A percentile compares a stretch with the other conserved stretches of the same genome.
These are phyloP conservation scores for Fusarium sarcochroum DNA, from an alignment of 2,329 filamentous ascomycete species.

Conservation along the genomic window DNA sequence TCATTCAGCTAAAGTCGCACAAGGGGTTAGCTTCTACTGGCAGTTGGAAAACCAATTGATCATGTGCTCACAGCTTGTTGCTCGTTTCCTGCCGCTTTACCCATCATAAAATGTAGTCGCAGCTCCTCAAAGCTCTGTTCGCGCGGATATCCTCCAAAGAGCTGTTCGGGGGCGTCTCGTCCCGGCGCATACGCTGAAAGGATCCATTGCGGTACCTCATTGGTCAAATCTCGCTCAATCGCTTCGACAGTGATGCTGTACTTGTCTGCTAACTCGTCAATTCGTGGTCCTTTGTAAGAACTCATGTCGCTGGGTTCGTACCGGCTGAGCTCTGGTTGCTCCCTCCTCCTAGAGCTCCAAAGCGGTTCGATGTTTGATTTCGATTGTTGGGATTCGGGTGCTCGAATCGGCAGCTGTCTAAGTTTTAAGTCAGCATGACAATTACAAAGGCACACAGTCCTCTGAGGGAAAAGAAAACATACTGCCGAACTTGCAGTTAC, in stretches of 20 bases:
- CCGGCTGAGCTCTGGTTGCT: conserved; percentile 40
- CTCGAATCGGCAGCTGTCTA: conserved; percentile 69
- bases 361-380: conserved; percentile 66
- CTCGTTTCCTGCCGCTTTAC: conserved; percentile 71
- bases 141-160: conserved; percentile 83
- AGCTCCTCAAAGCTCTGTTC: conserved; percentile 94
- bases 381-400: conserved; percentile 59
- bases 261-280: conserved; percentile 49
- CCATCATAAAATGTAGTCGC: conserved; percentile 77
- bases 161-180: conserved; percentile 80
- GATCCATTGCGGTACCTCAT: conserved; percentile 85
- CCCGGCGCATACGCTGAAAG: conserved; percentile 89
- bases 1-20: conserved; percentile 66
- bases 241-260: conserved; percentile 70
- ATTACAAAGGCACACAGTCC: not conserved
- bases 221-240: conserved; percentile 76
- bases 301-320: conserved; percentile 19
- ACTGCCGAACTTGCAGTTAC: conserved; percentile 68
- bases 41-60: conserved; percentile 2
- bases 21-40: conserved; percentile 33
- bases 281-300: not conserved
- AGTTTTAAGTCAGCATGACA: conserved; percentile 23
- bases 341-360: conserved; percentile 62
- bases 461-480: conserved; percentile 45
- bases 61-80: conserved; percentile 62